Base-by-base conservation (phyloP, 75 land plant genomes). In the Sequoia sempervirens region DNA sequence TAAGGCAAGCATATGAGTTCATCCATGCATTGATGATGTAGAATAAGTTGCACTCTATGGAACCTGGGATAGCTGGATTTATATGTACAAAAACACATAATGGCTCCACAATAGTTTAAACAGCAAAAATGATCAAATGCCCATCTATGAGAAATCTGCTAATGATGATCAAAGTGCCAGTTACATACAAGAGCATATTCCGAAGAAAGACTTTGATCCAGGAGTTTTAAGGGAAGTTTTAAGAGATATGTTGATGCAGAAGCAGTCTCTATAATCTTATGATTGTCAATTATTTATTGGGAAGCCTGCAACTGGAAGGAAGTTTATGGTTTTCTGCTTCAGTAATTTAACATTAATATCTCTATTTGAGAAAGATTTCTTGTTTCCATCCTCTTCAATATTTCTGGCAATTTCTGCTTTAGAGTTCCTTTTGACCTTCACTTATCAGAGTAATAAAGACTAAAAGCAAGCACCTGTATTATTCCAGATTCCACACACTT, bases 21-120 rank as follows among this genome's bases (percentile, higher is more conserved):
- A 41, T 41, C 30, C 11, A 45, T 18, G 46, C 23, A n/a, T 3
- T 78, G n/a, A 12, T n/a, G 13, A 75, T 78, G 50, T 12, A 43
- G 28, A 78, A 78, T 78, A 78, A 78, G 30, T 78, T 78, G 80
- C 13, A 43, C 80, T 78, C 30, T 26, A 41, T 43, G 80, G 28
- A 45, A 41, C 28, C 28, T n/a, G 32, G 80, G 50, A 41, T 45
- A 78, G 52, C 80, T 78, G 50, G 47, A 32, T 45, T 75, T 75
- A 26, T 20, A 38, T 75, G 78, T 17, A 9, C 38, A 40, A 75
- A 45, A 43, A 11, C 10, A 78, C 46, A 78, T n/a, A 26, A 23
- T 43, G 47, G n/a, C 50, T 78, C 14, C 30, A 45, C 15, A 30
- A 45, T 41, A 26, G 80, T 78, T 78, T 45, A 3, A 30, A n/a